Base-by-base conservation (phyloP, 179 eudicot species). In the Beta macrorhiza region DNA sequence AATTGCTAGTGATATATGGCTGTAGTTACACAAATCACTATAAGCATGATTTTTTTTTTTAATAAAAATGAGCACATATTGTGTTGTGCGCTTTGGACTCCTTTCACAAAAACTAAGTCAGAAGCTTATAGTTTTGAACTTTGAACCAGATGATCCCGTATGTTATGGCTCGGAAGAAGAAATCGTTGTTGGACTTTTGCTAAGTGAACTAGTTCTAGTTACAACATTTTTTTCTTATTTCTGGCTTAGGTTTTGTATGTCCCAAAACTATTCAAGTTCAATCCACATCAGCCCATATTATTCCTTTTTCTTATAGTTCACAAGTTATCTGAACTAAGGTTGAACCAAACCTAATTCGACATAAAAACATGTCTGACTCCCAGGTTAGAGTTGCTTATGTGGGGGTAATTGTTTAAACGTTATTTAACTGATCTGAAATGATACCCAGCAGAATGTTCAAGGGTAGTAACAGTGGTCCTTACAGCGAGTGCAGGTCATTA, bases 41-140 rank as follows among this genome's bases (percentile, higher is more conserved):
- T 7, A 51, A 13, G 10, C 57, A 64, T 45, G 44, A 44, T 52
- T 58, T 45, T 45, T 1, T 1, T 58, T 20, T 65, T 53, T 73
- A 15, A 49, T 49, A 49, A 49, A 49, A 49, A 49, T 32, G 37
- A 32, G 9, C 9, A 20, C 52, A 49, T 52, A 51, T 11, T 74
- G 22, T 83, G 59, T 47, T 70, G 56, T 47, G 67, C 57, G 70
- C 61, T 70, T 77, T 69, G 53, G 52, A 55, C 65, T 73, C 29
- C 47, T 74, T 55, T 47, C 25, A 32, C n/a, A 12, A 15, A 59
- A 19, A 4, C 56, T 32, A 59, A 5, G 49, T 61, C n/a, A 2
- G 13, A 5, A 52, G 22, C 73, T 55, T 55, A 45, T 61, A 51
- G 47, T 12, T 58, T 71, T 0, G 19, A 25, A 29, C 59, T 42